A percentile compares a stretch with the other conserved stretches of the same genome.
Evolutionary conservation across 2,329 filamentous ascomycete species (phyloP).

Genomic region (Cyclaneusma minus): DNA sequence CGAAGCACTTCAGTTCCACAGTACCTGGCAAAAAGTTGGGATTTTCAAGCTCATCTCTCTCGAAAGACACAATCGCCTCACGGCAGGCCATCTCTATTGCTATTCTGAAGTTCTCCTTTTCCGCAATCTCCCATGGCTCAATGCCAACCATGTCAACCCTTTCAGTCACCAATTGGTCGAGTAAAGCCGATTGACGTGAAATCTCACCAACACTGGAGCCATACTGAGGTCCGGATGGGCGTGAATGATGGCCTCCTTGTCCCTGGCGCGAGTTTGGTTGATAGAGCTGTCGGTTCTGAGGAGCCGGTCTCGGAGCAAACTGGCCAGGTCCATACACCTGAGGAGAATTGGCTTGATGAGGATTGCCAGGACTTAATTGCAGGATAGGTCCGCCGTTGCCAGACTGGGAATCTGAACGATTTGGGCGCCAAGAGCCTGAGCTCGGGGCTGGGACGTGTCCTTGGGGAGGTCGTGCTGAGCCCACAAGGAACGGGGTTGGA

Average conservation of each 20-base stretch:
- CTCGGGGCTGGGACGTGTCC: too few species aligned
- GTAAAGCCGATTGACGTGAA: constrained; percentile 27
- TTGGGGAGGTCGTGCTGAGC: too few species aligned
- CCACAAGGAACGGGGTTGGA: too few species aligned
- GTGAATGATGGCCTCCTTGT: constrained; percentile 7
- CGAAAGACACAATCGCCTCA: constrained; percentile 37
- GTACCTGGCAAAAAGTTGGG: constrained; percentile 33
- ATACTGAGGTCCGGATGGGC: constrained; percentile 3
- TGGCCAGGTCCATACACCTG: too few species aligned
- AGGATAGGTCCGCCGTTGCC: too few species aligned
- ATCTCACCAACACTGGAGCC: constrained; percentile 27
- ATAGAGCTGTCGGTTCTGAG: constrained; percentile 16
- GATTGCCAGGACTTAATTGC: too few species aligned
- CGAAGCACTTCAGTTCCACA: constrained; percentile 63
- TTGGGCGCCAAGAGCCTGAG: too few species aligned
- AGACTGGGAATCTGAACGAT: too few species aligned
- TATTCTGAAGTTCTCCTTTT: constrained; percentile 57
- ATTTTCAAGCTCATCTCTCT: constrained; percentile 24
- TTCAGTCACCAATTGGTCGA: constrained; percentile 30
- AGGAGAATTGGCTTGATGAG: too few species aligned
- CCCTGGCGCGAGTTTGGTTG: constrained; percentile 10
- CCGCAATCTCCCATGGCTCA: constrained; percentile 40
- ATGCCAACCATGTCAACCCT: constrained; percentile 33
- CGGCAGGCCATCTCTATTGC: constrained; percentile 50
- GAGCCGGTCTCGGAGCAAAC: too few species aligned